Conservation (phyloP, 164 flowering plant genomes). For the Liquidambar formosana region DNA sequence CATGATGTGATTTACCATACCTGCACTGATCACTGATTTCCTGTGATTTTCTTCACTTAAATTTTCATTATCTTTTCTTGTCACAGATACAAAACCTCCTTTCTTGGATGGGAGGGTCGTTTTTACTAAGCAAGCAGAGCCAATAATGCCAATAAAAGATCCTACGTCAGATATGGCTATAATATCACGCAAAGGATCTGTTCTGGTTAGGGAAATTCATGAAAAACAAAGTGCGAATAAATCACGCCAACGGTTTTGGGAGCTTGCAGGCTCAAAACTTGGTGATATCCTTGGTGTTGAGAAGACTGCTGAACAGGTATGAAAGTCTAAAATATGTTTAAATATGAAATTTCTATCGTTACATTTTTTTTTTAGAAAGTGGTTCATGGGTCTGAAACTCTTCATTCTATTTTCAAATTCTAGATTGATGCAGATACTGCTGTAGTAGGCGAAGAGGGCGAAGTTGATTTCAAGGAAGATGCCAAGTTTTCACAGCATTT, state of each 20-base stretch:
- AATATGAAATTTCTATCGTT: neutral
- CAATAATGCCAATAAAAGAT: conserved; percentile 92
- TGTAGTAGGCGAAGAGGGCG: conserved; percentile 88
- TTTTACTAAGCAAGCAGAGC: conserved; percentile 95
- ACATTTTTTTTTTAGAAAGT: neutral
- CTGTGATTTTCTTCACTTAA: conserved; percentile 1
- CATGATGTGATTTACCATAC: neutral
- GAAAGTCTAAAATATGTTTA: neutral
- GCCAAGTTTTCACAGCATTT: conserved; percentile 94
- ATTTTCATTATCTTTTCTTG: conserved; percentile 1
- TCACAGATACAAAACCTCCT: conserved; percentile 94
- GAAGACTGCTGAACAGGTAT: conserved; percentile 90
- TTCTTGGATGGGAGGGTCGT: conserved; percentile 95
- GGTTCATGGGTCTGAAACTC: neutral
- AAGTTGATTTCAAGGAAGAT: conserved; percentile 90
- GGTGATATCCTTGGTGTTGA: conserved; percentile 98
- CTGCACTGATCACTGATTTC: neutral
- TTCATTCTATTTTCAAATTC: conserved; percentile 4
- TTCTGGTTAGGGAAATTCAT: conserved; percentile 77
- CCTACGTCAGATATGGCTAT: conserved; percentile 99
- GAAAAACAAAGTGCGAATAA: conserved; percentile 87
- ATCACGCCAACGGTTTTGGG: conserved; percentile 98
- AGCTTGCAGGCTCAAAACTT: conserved; percentile 96
- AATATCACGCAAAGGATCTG: conserved; percentile 93
- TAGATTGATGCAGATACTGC: conserved; percentile 98